These are phyloP conservation scores for Calonectria pseudoreteaudii DNA, from an alignment of 2,329 filamentous ascomycete species.

Conservation along the genomic window DNA sequence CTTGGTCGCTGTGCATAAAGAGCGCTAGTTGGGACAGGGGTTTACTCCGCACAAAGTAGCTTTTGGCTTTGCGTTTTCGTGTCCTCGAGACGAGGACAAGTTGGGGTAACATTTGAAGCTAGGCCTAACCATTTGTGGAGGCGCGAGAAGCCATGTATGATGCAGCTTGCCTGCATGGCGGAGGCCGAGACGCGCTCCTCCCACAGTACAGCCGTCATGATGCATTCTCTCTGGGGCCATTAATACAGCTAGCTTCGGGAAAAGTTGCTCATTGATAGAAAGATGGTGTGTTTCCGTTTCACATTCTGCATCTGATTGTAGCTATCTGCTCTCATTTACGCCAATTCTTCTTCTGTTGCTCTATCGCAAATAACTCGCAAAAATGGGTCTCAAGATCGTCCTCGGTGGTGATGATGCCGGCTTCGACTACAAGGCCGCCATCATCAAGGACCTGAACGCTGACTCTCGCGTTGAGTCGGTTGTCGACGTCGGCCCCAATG, in stretches of 20 bases:
- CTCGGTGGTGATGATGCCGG: conserved; percentile 68
- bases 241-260: neutral
- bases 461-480: conserved; percentile 69
- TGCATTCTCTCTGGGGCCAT: neutral
- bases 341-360: neutral
- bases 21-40: neutral
- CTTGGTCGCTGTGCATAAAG: neutral
- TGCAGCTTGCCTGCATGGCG: neutral
- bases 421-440: conserved; percentile 80
- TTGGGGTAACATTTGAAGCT: neutral
- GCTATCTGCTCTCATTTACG: neutral
- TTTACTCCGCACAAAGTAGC: neutral
- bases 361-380: conserved; percentile 3
- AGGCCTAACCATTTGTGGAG: neutral
- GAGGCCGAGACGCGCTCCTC: conserved; percentile 1
- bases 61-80: neutral
- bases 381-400: conserved; percentile 19
- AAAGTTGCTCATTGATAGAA: neutral
- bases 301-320: neutral
- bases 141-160: neutral
- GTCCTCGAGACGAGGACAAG: neutral
- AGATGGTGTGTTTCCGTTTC: neutral
- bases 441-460: conserved; percentile 77
- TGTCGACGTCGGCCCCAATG: conserved; percentile 78
- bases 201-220: neutral